Evolutionary conservation across 2,329 filamentous ascomycete genomes (phyloP).

Genomic region (Colletotrichum sublineola): DNA sequence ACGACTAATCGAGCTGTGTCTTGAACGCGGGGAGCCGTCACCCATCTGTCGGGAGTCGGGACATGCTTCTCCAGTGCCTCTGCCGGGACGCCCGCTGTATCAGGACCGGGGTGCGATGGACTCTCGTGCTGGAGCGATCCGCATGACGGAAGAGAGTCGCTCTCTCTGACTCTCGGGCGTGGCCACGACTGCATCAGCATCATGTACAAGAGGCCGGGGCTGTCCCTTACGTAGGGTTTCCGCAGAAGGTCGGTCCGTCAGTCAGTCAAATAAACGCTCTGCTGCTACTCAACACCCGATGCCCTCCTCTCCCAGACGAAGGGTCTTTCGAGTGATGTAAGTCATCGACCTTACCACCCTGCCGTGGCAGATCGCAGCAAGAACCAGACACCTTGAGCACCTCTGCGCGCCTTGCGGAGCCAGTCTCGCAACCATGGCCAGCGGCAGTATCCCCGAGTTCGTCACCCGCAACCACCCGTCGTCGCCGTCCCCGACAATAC

Average conservation of each 20-base stretch:
- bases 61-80: conserved; percentile 24
- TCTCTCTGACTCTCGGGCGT: background rate
- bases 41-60: conserved; percentile 24
- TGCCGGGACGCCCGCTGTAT: conserved; percentile 24
- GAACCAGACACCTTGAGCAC: background rate
- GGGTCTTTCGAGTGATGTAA: conserved; percentile 11
- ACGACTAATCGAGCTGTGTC: conserved; percentile 7
- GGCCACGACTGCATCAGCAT: background rate
- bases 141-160: background rate
- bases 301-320: background rate
- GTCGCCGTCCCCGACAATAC: background rate
- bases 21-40: background rate
- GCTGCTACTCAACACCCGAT: background rate
- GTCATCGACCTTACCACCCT: background rate
- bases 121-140: background rate
- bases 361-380: background rate
- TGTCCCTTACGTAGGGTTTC: background rate
- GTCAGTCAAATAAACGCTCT: background rate
- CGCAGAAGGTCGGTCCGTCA: background rate
- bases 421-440: conserved; percentile 12
- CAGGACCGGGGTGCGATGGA: background rate
- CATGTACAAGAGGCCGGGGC: conserved; percentile 2
- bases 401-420: background rate
- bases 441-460: background rate
- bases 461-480: conserved; percentile 12